Percentiles rank a stretch among this genome's conserved stretches.
phyloP scores from a whole-genome alignment of 1,284 basidiomycete genomes.

The Meira nashicola region DNA sequence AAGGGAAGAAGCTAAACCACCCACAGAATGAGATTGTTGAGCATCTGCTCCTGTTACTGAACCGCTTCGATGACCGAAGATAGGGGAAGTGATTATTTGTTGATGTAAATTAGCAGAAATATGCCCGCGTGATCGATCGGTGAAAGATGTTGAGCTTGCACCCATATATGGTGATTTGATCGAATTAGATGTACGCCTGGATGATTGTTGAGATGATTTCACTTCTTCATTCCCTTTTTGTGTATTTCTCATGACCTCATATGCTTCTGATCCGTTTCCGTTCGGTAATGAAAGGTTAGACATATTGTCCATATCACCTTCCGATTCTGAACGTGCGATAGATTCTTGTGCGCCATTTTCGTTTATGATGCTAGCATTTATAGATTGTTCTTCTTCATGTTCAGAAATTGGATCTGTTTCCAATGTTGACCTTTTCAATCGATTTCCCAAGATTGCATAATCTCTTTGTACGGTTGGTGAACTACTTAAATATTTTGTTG shows the following conservation, averaged over 20 bases:
- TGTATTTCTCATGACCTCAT: too few species aligned
- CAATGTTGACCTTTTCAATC: background rate
- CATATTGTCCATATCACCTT: background rate
- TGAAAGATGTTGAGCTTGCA: too few species aligned
- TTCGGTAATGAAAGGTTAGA: background rate
- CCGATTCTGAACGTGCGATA: background rate
- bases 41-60: background rate
- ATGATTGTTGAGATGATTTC: background rate
- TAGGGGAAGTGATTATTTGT: background rate
- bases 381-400: background rate
- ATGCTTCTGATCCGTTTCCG: background rate
- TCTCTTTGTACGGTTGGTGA: constrained; percentile 5
- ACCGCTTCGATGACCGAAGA: background rate
- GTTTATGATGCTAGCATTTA: too few species aligned
- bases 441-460: constrained; percentile 6
- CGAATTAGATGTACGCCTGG: background rate
- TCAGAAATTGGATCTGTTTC: background rate
- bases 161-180: background rate
- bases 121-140: background rate
- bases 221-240: too few species aligned
- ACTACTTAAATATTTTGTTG: background rate
- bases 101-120: constrained; percentile 1
- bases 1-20: background rate
- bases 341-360: background rate
- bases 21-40: background rate